Evolutionary conservation across 2,329 filamentous ascomycete genomes (phyloP).

Genomic region (Rutstroemia sp.): DNA sequence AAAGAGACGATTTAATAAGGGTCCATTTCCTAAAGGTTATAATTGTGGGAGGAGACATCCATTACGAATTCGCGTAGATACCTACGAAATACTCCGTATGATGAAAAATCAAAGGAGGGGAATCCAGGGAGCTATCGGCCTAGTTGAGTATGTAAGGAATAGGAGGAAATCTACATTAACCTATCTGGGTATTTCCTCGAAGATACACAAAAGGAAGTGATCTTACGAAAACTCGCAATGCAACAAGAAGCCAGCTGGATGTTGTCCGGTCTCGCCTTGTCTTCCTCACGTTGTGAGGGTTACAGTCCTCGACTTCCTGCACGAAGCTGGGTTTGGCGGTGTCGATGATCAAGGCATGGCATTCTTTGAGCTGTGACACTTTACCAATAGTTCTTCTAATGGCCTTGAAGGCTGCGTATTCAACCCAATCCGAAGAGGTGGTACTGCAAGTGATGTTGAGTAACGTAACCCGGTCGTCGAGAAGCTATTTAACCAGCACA

Average conservation of each 20-base stretch:
- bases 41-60: background rate
- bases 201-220: background rate
- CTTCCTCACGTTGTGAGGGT: background rate
- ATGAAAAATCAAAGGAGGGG: background rate
- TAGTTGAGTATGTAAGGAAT: no score
- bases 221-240: no score
- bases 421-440: no score
- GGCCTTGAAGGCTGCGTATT: background rate
- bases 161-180: no score
- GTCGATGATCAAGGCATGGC: background rate
- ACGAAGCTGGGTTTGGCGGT: background rate
- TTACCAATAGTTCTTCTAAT: background rate
- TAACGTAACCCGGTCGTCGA: background rate
- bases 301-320: background rate
- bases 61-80: background rate
- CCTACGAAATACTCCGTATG: no score
- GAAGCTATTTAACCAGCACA: no score
- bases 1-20: conserved; percentile 2
- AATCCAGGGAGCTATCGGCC: background rate
- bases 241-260: background rate
- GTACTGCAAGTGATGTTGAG: background rate
- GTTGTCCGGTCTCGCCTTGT: background rate
- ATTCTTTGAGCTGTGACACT: background rate
- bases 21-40: conserved; percentile 3
- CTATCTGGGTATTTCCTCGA: background rate